Evolutionary conservation across 2,329 filamentous ascomycete genomes (phyloP).

Genomic region (Corinectria fuckeliana): DNA sequence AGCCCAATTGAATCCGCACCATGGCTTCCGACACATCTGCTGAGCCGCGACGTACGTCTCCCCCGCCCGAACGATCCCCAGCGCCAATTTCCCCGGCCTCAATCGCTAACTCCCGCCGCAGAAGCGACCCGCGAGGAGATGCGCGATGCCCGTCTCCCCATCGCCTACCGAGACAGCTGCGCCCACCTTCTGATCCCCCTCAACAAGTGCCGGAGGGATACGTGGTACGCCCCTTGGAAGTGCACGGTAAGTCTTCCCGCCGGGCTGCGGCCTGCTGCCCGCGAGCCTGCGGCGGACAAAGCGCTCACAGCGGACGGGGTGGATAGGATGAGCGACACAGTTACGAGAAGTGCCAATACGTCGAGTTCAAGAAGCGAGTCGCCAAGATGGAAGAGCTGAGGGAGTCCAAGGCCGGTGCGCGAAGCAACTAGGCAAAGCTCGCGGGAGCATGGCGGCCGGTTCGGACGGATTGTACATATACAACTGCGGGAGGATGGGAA

Average conservation of each 20-base stretch:
- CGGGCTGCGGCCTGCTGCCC: neutral
- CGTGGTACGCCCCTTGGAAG: conserved; percentile 97
- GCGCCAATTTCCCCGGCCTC: conserved; percentile 20
- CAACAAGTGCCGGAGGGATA: conserved; percentile 90
- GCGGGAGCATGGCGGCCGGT: conserved; percentile 25
- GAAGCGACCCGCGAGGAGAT: conserved; percentile 89
- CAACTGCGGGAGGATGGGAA: conserved; percentile 37
- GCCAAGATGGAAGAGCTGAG: conserved; percentile 98
- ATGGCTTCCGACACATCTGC: conserved; percentile 48
- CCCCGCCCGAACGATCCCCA: neutral
- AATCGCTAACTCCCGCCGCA: conserved; percentile 45
- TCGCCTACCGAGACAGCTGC: conserved; percentile 95
- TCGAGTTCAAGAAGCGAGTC: conserved; percentile 97
- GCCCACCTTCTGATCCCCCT: conserved; percentile 93
- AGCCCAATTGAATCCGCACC: conserved; percentile 45
- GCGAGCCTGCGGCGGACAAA: conserved; percentile 1
- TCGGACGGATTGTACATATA: conserved; percentile 42
- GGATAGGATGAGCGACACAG: conserved; percentile 89
- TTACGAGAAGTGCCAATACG: conserved; percentile 99
- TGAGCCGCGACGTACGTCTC: conserved; percentile 48
- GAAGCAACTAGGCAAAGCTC: conserved; percentile 73
- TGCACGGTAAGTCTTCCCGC: conserved; percentile 75
- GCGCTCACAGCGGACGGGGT: conserved; percentile 31
- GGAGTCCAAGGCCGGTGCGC: conserved; percentile 80
- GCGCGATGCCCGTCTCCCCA: conserved; percentile 85